phyloP scores from a whole-genome alignment of 2,329 filamentous ascomycete genomes.

The Rhytidhysteron rufulum region DNA sequence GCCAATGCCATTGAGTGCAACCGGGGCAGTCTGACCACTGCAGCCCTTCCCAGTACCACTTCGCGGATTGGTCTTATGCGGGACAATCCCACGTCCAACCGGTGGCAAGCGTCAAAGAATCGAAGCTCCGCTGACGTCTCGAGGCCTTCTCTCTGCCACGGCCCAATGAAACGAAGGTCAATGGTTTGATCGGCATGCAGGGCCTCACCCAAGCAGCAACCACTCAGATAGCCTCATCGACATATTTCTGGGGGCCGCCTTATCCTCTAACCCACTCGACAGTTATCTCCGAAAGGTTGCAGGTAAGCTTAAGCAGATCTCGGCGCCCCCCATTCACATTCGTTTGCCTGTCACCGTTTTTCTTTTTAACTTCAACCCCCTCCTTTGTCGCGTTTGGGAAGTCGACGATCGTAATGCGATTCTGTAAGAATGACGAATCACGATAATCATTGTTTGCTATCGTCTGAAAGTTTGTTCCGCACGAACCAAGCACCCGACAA shows the following conservation, averaged over 20 bases:
- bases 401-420: not conserved
- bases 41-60: not conserved
- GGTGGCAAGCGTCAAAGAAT: not conserved
- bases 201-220: not conserved
- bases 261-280: no score
- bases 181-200: not conserved
- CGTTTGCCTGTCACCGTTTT: no score
- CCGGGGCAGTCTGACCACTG: not conserved
- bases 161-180: not conserved
- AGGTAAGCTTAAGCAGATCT: no score
- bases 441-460: no score
- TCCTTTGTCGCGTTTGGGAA: not conserved
- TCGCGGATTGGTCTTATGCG: not conserved
- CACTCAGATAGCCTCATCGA: not conserved
- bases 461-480: no score
- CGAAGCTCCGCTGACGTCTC: not conserved
- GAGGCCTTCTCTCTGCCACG: no score
- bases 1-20: not conserved
- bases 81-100: not conserved
- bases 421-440: not conserved
- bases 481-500: no score
- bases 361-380: no score
- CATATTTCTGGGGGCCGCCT: not conserved
- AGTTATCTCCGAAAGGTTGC: no score
- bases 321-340: no score